Percentiles rank a stretch among this genome's conserved stretches.
phyloP scores from a whole-genome alignment of 768 basidiomycete species.

The Pleurotus eryngii region DNA sequence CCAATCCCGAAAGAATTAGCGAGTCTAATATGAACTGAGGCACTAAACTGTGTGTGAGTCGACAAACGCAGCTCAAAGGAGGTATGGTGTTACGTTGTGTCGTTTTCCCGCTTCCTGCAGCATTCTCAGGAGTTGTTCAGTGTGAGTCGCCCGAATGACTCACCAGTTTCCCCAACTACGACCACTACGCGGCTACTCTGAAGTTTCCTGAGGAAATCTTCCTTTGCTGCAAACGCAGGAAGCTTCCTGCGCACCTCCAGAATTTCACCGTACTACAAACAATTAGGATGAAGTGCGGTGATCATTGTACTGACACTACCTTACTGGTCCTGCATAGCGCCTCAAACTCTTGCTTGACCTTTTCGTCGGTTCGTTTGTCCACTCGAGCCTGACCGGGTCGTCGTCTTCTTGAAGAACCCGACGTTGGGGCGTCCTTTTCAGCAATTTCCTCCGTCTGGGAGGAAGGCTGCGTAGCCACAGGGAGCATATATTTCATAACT shows the following conservation, averaged over 20 bases:
- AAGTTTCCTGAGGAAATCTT: constrained; percentile 59
- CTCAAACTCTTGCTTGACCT: constrained; percentile 55
- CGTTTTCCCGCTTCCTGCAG: constrained; percentile 82
- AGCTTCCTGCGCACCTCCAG: constrained; percentile 54
- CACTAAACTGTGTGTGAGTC: constrained; percentile 35
- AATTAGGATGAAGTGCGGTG: background rate
- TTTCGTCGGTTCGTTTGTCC: constrained; percentile 44
- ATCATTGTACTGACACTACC: constrained; percentile 20
- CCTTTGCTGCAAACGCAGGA: constrained; percentile 72
- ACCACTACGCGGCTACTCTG: constrained; percentile 65
- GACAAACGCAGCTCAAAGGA: background rate
- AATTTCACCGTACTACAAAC: constrained; percentile 49
- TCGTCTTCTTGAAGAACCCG: no score
- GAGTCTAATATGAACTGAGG: constrained; percentile 90
- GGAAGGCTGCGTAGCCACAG: constrained; percentile 16
- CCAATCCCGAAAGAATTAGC: constrained; percentile 57
- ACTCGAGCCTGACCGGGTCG: constrained; percentile 9
- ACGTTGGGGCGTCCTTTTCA: background rate
- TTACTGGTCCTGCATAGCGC: constrained; percentile 34
- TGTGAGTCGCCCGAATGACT: background rate
- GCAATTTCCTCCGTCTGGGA: background rate
- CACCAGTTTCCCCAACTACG: constrained; percentile 89
- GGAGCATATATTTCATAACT: constrained; percentile 62
- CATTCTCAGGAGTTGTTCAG: background rate
- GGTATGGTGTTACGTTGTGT: constrained; percentile 59